Evolutionary conservation across 192 early-diverging fungal genomes (phyloP).

Genomic region (Kickxella alabastrina): DNA sequence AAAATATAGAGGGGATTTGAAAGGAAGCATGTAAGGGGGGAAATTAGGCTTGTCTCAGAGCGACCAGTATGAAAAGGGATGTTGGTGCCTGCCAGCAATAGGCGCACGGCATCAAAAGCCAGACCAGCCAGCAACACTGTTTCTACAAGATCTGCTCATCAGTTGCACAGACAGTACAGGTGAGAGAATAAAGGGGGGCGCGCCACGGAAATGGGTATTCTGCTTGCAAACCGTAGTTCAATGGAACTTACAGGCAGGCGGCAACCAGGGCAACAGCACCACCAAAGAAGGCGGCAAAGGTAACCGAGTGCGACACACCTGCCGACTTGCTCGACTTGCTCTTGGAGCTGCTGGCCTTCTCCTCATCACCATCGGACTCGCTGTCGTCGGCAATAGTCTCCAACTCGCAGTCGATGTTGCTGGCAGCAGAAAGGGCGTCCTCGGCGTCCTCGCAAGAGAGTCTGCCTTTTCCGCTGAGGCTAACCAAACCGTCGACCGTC

Average conservation of each 20-base stretch:
- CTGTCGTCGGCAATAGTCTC: constrained; percentile 3
- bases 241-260: constrained; percentile 34
- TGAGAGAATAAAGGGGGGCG: too few species aligned
- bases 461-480: constrained; percentile 58
- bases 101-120: neutral
- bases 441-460: constrained; percentile 50
- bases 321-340: constrained; percentile 17
- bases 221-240: too few species aligned
- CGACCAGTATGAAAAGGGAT: too few species aligned
- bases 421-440: constrained; percentile 17
- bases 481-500: constrained; percentile 59
- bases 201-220: too few species aligned
- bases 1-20: neutral
- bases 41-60: too few species aligned
- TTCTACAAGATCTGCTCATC: too few species aligned
- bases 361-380: constrained; percentile 5
- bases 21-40: too few species aligned
- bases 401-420: constrained; percentile 34
- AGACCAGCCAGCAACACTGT: too few species aligned
- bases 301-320: constrained; percentile 10
- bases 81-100: too few species aligned
- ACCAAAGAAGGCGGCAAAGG: constrained; percentile 19
- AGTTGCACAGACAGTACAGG: too few species aligned
- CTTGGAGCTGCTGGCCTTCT: neutral
- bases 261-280: constrained; percentile 27